Base-by-base conservation (phyloP, 495 filamentous ascomycete species). In the Talaromyces trachyspermus region DNA sequence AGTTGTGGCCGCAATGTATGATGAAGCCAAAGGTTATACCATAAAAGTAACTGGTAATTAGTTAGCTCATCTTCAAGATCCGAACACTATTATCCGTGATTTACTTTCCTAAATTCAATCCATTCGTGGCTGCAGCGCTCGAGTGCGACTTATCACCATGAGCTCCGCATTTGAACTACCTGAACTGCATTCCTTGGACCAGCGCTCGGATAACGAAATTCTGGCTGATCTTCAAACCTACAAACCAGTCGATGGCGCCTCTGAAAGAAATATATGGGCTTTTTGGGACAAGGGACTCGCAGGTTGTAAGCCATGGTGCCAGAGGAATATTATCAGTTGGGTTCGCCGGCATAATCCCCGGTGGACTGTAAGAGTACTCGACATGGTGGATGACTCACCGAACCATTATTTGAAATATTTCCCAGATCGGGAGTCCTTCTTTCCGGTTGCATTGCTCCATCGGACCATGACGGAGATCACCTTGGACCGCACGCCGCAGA, bases 241-340 rank as follows among this genome's bases (percentile, higher is more conserved):
- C 49, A 37, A 11, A 44, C 54, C 52, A 0, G 49, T 60, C 4
- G 17, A 14, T 27, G 27, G 19, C 9, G 43, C 46, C 1, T 54
- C 51, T 0, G 54, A 62, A 30, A 53, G 46, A 38, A 59, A 59
- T 18, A 26, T 62, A 9, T 62, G 59, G 56, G 59, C 59, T 20
- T 62, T 49, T 43, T 62, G 59, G 59, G 46, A 62, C 23, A n/a
- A 47, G 5, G 54, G 59, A 2, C n/a, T 59, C 6, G 5, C 4
- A 18, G 37, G 39, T 4, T 57, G 55, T 56, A 51, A 49, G 0
- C n/a, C 19, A 2, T 59, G 59, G 56, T 40, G 32, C 14, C 51
- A 62, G 47, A 48, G 52, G 6, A 62, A 59, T 40, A 48, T 57
- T 9, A 27, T 55, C 22, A 42, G 48, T 48, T 62, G 54, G 59